phyloP scores from a whole-genome alignment of 129 eudicot species.

The Artemisia annua region DNA sequence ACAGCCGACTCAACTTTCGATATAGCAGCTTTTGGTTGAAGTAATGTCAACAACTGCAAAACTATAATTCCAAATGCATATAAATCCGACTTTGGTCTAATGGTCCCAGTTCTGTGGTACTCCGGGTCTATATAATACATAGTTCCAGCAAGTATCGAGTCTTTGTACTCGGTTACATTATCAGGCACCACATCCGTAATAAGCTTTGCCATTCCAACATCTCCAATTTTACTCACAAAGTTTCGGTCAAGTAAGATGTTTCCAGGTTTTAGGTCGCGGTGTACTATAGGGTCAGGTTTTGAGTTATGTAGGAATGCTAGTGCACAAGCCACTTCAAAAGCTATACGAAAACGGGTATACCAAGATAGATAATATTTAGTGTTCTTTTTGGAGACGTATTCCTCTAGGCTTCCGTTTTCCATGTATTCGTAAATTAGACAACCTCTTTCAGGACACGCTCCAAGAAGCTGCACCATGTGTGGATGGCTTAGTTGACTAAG shows the following conservation, averaged over 20 bases:
- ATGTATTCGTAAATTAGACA: slow-evolving; percentile 79
- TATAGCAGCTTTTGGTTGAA: slow-evolving; percentile 55
- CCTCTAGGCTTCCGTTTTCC: slow-evolving; percentile 87
- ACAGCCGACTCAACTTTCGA: slow-evolving; percentile 59
- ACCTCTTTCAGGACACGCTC: slow-evolving; percentile 88
- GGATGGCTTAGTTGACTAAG: slow-evolving; percentile 87
- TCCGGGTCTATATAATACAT: slow-evolving; percentile 86
- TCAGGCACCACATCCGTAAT: slow-evolving; percentile 58
- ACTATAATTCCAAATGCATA: slow-evolving; percentile 75
- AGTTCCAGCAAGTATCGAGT: slow-evolving; percentile 77
- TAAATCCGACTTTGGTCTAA: slow-evolving; percentile 82
- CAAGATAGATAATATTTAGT: background rate
- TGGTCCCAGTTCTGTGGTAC: slow-evolving; percentile 90
- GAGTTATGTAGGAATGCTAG: slow-evolving; percentile 68
- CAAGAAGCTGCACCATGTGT: slow-evolving; percentile 71
- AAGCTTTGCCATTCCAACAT: slow-evolving; percentile 51
- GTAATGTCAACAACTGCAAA: slow-evolving; percentile 64
- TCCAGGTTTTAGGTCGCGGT: slow-evolving; percentile 78
- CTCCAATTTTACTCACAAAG: slow-evolving; percentile 66
- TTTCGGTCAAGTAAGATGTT: slow-evolving; percentile 72
- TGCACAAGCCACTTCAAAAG: slow-evolving; percentile 66
- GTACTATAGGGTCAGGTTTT: slow-evolving; percentile 80
- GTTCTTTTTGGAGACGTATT: slow-evolving; percentile 38
- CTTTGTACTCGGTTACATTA: slow-evolving; percentile 66
- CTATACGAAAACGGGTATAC: slow-evolving; percentile 53